Base-by-base conservation (phyloP, 495 filamentous ascomycete species). In the Aspergillus baeticus region DNA sequence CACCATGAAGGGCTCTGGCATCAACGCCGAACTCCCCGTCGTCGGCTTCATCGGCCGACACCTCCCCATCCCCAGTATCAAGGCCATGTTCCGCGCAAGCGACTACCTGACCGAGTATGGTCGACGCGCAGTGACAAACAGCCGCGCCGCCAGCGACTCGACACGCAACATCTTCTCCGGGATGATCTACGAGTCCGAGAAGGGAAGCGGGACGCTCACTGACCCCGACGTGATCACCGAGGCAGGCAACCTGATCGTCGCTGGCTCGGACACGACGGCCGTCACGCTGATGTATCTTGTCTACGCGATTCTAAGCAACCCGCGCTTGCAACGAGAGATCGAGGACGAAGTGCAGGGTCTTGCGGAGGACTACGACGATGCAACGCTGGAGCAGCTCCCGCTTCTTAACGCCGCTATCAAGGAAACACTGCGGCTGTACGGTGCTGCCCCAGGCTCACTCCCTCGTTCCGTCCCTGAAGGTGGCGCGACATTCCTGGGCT, bases 391-490 rank as follows among this genome's bases (percentile, higher is more conserved):
- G 35, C 44, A 58, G 3, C 58, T 77, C 0, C 69, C 71, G 4
- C 59, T 75, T 31, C 68, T 85, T 13, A 77, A 81, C 44, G 68
- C 69, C 5, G 66, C 76, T 22, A 82, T 84, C 55, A 77, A 75
- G 34, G 81, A 86, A 61, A 68, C 80, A 0, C 60, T 84, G 31
- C 63, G 81, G 6, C 56, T 84, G 10, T 73, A 82, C 63, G 73
- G 71, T 2, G 72, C 80, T 0, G 71, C 72, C 0, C 69, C 73
- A 0, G 72, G 69, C 2, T 72, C 68, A 6, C 64, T 70, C 2
- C 62, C 62, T 10, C 67, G 79, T 2, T 43, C 62, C 11, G 59
- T 64, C 0, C 60, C 65, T 0, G 39, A 51, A 1, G 60, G 60
- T n/a, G 66, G 64, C 17, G 53, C 51, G 1, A 60, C 33, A 8